Percentiles rank a stretch among this genome's conserved stretches.
Evolutionary conservation across 306 rosid species (phyloP).

Genomic region (Cyamopsis tetragonoloba): DNA sequence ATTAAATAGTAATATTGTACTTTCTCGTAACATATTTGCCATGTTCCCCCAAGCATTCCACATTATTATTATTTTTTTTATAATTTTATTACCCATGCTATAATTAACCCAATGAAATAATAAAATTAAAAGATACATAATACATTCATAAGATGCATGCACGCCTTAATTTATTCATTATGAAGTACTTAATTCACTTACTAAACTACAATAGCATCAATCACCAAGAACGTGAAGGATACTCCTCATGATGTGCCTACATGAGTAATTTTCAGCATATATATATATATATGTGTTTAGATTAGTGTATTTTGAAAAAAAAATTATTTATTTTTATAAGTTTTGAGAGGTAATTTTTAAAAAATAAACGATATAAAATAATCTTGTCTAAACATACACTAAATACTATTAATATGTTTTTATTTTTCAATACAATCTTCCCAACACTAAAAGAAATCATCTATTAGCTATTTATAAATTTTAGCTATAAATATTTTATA

Average conservation of each 20-base stretch:
- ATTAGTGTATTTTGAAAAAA: too few species aligned
- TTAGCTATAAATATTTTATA: too few species aligned
- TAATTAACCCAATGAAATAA: conserved; percentile 16
- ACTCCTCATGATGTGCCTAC: conserved; percentile 19
- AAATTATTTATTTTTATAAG: too few species aligned
- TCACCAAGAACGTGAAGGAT: conserved; percentile 11
- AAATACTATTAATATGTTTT: too few species aligned
- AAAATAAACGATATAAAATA: too few species aligned
- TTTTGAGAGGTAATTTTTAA: too few species aligned
- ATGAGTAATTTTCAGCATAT: conserved; percentile 9
- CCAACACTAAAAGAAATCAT: too few species aligned
- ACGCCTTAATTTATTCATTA: conserved; percentile 9
- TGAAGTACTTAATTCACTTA: conserved; percentile 3
- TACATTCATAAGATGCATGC: conserved; percentile 31
- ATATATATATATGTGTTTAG: not conserved
- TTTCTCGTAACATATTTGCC: conserved; percentile 5
- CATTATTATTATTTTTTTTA: too few species aligned
- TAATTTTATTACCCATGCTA: not conserved
- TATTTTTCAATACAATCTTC: too few species aligned
- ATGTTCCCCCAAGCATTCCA: conserved; percentile 8
- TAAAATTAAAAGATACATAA: not conserved
- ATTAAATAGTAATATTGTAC: not conserved
- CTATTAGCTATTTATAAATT: too few species aligned
- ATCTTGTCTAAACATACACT: too few species aligned
- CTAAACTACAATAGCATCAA: not conserved